Evolutionary conservation across 129 eudicot genomes (phyloP).

Genomic region (Saussurea involucrata): DNA sequence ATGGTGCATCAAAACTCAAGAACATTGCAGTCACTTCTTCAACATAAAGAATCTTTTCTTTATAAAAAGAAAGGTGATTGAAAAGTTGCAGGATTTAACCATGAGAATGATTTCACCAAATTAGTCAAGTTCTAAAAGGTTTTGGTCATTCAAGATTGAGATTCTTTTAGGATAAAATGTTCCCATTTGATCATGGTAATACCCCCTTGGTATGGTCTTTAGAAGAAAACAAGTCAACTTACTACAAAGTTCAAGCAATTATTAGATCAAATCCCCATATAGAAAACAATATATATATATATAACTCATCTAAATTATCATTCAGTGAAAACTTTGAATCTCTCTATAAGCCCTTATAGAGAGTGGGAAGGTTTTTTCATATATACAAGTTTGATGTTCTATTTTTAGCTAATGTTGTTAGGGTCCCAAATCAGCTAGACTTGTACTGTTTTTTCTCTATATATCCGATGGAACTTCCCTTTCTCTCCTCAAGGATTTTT

Average conservation of each 20-base stretch:
- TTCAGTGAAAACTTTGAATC: background rate
- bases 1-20: background rate
- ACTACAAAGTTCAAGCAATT: slow-evolving; percentile 3
- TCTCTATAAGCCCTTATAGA: no score
- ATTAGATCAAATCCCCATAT: background rate
- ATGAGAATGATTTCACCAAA: background rate
- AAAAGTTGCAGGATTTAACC: background rate
- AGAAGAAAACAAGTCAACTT: background rate
- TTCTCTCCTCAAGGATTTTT: no score
- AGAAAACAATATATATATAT: background rate
- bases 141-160: no score
- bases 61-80: background rate
- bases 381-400: no score
- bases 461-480: no score
- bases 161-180: no score
- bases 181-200: no score
- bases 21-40: background rate
- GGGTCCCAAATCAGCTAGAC: no score
- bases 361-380: no score
- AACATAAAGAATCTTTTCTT: background rate
- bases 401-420: no score
- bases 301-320: background rate
- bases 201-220: background rate
- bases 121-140: background rate
- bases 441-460: no score